Percentiles rank a stretch among this genome's conserved stretches.
Evolutionary conservation across 345 rosid species (phyloP).

Genomic region (Zanthoxylum bungeanum): DNA sequence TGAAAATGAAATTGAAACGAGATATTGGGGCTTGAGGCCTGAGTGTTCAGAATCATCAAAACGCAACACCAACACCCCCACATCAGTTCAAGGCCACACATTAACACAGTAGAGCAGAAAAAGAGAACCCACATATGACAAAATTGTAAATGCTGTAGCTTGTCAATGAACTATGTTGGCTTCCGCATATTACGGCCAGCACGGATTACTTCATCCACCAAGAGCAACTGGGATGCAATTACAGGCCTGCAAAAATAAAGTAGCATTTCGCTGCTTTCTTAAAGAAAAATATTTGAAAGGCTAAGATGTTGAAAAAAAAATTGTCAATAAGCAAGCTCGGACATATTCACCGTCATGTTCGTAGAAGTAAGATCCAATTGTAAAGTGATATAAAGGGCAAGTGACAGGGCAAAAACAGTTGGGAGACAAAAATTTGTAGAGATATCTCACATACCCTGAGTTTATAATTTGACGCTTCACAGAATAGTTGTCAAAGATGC

Average conservation of each 20-base stretch:
- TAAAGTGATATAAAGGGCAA: background rate
- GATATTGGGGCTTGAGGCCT: too few relatives aligned
- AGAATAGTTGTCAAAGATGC: slow-evolving; percentile 90
- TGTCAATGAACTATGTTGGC: slow-evolving; percentile 50
- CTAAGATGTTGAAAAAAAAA: background rate
- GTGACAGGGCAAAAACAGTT: too few relatives aligned
- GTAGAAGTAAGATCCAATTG: background rate
- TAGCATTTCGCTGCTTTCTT: too few relatives aligned
- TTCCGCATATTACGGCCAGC: slow-evolving; percentile 98
- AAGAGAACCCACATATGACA: background rate
- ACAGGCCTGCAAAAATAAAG: slow-evolving; percentile 68
- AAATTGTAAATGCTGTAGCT: background rate
- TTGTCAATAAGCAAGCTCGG: background rate
- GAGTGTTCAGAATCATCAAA: background rate
- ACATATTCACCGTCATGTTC: background rate
- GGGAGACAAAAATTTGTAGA: too few relatives aligned
- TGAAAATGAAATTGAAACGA: too few relatives aligned
- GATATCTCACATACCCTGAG: slow-evolving; percentile 77
- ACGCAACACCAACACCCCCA: background rate
- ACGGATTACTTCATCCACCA: slow-evolving; percentile 96
- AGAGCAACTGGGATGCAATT: slow-evolving; percentile 85
- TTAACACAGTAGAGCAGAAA: background rate
- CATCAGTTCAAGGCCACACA: background rate
- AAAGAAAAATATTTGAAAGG: too few relatives aligned
- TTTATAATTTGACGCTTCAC: slow-evolving; percentile 93